Conservation (phyloP, 2,329 filamentous ascomycete species). For the Penicillium sp. region DNA sequence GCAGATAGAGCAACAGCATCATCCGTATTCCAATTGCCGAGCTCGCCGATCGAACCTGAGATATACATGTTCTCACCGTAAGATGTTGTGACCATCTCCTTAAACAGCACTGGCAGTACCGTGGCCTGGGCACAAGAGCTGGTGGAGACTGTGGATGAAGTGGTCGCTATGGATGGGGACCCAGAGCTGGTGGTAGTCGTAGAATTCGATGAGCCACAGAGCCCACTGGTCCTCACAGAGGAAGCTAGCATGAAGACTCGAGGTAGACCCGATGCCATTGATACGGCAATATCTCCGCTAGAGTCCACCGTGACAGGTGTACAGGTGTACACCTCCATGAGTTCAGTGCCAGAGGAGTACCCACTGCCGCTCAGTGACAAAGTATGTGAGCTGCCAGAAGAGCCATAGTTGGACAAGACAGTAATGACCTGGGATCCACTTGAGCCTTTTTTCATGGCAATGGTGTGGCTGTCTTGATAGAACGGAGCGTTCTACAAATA, state of each 20-base stretch:
- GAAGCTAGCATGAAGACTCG: no score
- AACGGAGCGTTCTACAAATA: constrained; percentile 36
- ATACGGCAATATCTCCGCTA: constrained; percentile 45
- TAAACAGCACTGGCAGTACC: constrained; percentile 60
- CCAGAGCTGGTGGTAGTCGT: constrained; percentile 8
- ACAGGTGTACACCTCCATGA: constrained; percentile 41
- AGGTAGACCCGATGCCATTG: constrained; percentile 46
- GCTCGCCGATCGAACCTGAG: constrained; percentile 55
- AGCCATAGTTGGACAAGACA: constrained; percentile 47
- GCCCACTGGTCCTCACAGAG: constrained; percentile 32
- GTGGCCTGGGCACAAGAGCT: constrained; percentile 32
- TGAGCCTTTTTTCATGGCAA: constrained; percentile 43
- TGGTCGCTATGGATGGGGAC: constrained; percentile 13
- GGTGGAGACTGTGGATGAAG: constrained; percentile 25
- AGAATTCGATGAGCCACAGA: constrained; percentile 19
- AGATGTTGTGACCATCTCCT: constrained; percentile 55
- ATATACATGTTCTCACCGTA: constrained; percentile 66
- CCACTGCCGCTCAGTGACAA: constrained; percentile 27
- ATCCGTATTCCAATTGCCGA: constrained; percentile 62
- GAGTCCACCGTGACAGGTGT: constrained; percentile 41
- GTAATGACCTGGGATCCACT: constrained; percentile 43
- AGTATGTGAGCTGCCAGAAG: constrained; percentile 24
- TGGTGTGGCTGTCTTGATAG: constrained; percentile 43
- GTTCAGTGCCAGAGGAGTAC: constrained; percentile 20
- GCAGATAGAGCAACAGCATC: constrained; percentile 59